phyloP scores from a whole-genome alignment of 352 stramenopile genomes.

The Aphanomyces cochlioides region DNA sequence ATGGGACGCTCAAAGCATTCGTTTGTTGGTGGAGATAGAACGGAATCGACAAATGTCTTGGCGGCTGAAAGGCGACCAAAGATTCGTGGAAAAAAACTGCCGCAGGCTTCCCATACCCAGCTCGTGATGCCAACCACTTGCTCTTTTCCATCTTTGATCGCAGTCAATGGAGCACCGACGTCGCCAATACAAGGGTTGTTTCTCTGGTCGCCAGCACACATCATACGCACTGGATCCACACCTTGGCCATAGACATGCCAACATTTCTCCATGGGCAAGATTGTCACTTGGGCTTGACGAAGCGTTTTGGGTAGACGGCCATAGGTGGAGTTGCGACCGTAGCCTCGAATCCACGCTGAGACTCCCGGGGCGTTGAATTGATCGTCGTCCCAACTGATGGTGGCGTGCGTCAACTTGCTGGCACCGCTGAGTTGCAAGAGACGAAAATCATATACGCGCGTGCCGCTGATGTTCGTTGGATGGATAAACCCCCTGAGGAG shows the following conservation, averaged over 20 bases:
- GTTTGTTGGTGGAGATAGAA: too few relatives aligned
- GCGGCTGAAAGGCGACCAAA: too few relatives aligned
- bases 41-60: too few relatives aligned
- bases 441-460: slow-evolving; percentile 52
- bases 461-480: slow-evolving; percentile 44
- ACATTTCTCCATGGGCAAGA: slow-evolving; percentile 37
- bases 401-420: slow-evolving; percentile 42
- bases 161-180: slow-evolving; percentile 44
- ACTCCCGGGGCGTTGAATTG: slow-evolving; percentile 50
- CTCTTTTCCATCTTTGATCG: slow-evolving; percentile 32
- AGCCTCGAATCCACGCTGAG: slow-evolving; percentile 36
- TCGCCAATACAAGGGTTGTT: slow-evolving; percentile 60
- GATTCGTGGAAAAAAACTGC: too few relatives aligned
- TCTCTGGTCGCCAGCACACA: slow-evolving; percentile 49
- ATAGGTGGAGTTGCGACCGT: slow-evolving; percentile 33
- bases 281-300: slow-evolving; percentile 41
- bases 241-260: slow-evolving; percentile 37
- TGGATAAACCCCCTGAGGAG: slow-evolving; percentile 48
- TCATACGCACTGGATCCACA: slow-evolving; percentile 45
- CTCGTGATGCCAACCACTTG: slow-evolving; percentile 52
- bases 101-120: too few relatives aligned
- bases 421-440: slow-evolving; percentile 47
- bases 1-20: too few relatives aligned
- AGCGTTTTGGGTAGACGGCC: slow-evolving; percentile 37
- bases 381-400: slow-evolving; percentile 36